These are phyloP conservation scores for Rhizoclosmatium sp. DNA, from an alignment of 192 early-diverging fungal genomes.

Conservation along the genomic window DNA sequence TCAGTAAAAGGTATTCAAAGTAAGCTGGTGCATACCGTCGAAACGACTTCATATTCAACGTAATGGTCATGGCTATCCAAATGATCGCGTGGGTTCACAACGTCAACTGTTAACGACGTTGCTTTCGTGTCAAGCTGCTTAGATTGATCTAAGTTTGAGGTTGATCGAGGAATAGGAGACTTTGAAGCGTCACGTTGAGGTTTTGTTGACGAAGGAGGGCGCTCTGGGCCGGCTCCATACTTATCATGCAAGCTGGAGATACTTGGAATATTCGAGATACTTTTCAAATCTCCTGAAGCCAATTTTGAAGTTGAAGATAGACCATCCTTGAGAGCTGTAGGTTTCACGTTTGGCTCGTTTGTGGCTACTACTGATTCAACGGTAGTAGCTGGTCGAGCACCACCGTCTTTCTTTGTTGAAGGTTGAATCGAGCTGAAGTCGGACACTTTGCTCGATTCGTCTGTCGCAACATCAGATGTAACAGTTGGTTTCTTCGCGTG, in stretches of 20 bases:
- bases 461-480: neutral
- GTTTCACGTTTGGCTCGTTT: neutral
- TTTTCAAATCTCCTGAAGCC: neutral
- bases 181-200: neutral
- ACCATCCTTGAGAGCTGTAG: neutral
- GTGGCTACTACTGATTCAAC: neutral
- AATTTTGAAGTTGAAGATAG: neutral
- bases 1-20: neutral
- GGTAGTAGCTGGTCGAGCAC: no score
- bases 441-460: neutral
- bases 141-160: neutral
- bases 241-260: neutral
- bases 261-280: neutral
- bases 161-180: neutral
- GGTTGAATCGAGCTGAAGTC: neutral
- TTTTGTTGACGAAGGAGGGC: constrained; percentile 10
- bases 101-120: neutral
- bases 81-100: neutral
- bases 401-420: neutral
- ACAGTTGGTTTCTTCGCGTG: neutral
- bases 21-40: neutral
- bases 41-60: constrained; percentile 17
- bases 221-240: neutral
- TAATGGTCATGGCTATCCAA: neutral
- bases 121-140: no score